Evolutionary conservation across 1,284 basidiomycete genomes (phyloP).

Genomic region (Omphalotus olearius): DNA sequence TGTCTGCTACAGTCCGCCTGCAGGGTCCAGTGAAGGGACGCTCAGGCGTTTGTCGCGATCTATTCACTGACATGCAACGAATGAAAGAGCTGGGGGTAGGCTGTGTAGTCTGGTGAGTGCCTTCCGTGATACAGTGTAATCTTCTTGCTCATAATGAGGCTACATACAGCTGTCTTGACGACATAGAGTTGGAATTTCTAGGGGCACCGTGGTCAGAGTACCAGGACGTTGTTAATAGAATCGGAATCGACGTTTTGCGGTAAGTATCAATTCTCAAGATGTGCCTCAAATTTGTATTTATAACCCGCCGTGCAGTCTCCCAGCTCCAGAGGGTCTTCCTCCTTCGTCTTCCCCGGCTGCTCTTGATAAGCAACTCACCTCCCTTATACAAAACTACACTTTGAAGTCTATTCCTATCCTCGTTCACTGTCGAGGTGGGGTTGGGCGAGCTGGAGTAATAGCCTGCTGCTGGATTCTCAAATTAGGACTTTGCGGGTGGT

Average conservation of each 20-base stretch:
- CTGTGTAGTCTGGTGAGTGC: slow-evolving; percentile 76
- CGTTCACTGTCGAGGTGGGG: slow-evolving; percentile 92
- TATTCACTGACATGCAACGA: slow-evolving; percentile 72
- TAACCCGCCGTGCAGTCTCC: slow-evolving; percentile 49
- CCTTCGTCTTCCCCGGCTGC: slow-evolving; percentile 56
- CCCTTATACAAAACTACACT: slow-evolving; percentile 73
- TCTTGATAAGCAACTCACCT: slow-evolving; percentile 71
- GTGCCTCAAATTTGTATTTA: slow-evolving; percentile 5
- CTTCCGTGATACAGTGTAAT: neutral
- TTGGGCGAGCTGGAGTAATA: slow-evolving; percentile 90
- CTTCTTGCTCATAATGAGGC: neutral
- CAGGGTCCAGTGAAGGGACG: slow-evolving; percentile 79
- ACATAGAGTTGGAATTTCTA: slow-evolving; percentile 80
- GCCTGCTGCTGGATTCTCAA: slow-evolving; percentile 94
- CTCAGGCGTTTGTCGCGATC: slow-evolving; percentile 80
- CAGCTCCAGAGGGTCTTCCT: slow-evolving; percentile 88
- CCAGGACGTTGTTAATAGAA: slow-evolving; percentile 50
- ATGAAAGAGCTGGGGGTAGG: slow-evolving; percentile 76
- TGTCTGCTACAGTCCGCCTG: slow-evolving; percentile 61
- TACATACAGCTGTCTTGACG: slow-evolving; percentile 72
- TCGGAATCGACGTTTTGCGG: slow-evolving; percentile 77
- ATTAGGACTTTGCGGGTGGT: slow-evolving; percentile 82
- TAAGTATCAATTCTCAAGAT: slow-evolving; percentile 16
- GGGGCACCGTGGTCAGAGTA: slow-evolving; percentile 86
- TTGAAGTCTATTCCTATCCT: slow-evolving; percentile 73